Conservation (phyloP, 2,329 filamentous ascomycete genomes). For the Penicillium thymicola region DNA sequence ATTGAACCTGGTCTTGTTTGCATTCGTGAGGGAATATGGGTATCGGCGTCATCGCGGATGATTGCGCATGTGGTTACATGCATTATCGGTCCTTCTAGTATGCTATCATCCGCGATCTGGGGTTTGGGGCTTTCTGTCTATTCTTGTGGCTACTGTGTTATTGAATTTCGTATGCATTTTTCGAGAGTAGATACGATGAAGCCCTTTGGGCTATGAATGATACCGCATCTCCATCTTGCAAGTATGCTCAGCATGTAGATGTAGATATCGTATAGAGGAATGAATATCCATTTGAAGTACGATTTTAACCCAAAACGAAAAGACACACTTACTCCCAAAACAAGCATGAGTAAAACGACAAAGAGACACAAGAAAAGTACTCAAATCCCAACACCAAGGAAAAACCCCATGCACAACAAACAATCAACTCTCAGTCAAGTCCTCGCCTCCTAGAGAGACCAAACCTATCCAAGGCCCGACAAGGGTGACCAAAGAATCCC, state of each 20-base stretch:
- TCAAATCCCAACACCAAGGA: constrained; percentile 8
- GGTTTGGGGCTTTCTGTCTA: background rate
- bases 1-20: background rate
- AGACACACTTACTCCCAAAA: background rate
- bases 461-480: background rate
- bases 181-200: background rate
- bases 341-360: constrained; percentile 1
- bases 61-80: background rate
- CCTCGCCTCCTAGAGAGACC: background rate
- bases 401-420: constrained; percentile 8
- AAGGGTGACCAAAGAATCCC: background rate
- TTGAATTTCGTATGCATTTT: background rate
- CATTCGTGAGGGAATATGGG: background rate
- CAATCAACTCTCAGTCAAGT: background rate
- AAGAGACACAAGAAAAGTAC: constrained; percentile 1
- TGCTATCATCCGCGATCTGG: background rate
- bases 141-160: background rate
- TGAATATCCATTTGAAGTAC: background rate
- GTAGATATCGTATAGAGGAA: background rate
- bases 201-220: background rate
- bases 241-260: background rate
- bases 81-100: background rate
- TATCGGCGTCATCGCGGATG: background rate
- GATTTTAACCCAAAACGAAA: background rate
- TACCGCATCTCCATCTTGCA: background rate